Evolutionary conservation across 2,329 filamentous ascomycete genomes (phyloP), one percentile per base, ranked within the genome.

Genomic region (Neofusicoccum cordaticola): DNA sequence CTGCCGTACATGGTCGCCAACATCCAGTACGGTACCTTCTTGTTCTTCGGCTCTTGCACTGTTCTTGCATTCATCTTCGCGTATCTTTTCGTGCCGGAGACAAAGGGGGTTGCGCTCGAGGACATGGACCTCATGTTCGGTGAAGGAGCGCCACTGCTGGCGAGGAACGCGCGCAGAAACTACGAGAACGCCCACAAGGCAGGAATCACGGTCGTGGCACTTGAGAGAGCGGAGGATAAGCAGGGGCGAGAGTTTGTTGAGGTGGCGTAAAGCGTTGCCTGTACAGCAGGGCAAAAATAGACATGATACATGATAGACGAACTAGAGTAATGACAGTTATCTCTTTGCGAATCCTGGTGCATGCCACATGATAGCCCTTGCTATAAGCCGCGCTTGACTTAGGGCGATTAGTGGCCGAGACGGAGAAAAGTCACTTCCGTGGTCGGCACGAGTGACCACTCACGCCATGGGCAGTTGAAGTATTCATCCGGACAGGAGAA

Each of bases 1-100:
- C 87, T 88, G 4, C 85, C 88, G 1, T 86, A 85, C 53, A 91
- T 91, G 88, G 81, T 91, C 70, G 81, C 81, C 11, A 85, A 80
- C 0, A 80, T 83, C 58, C 77, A 81, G 12, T 82, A 79, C 62
- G 87, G 86, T 34, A 88, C 88, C 37, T 91, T 90, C 76, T 84
- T 91, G 72, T 86, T 90, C 71, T 91, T 90, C 73, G 84, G 86
- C 9, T 82, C 76, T 62, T 90, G 90, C 75, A 88, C 87, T 73
- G 82, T 87, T 69, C 72, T 81, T 68, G 90, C 90, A 85, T 85
- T 85, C 67, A 67, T 88, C 62, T 89, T 88, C 71, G 86, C 87
- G 45, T 89, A 83, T 80, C 86, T 88, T 79, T 84, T 88, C 67
- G 83, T 90, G 17, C 89, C 89, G 0, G 89, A 91, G 77, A 91